A percentile compares a stretch with the other conserved stretches of the same genome.
These are phyloP conservation scores for Aspergillus eucalypticola DNA, from an alignment of 2,329 filamentous ascomycete species.

Conservation along the genomic window DNA sequence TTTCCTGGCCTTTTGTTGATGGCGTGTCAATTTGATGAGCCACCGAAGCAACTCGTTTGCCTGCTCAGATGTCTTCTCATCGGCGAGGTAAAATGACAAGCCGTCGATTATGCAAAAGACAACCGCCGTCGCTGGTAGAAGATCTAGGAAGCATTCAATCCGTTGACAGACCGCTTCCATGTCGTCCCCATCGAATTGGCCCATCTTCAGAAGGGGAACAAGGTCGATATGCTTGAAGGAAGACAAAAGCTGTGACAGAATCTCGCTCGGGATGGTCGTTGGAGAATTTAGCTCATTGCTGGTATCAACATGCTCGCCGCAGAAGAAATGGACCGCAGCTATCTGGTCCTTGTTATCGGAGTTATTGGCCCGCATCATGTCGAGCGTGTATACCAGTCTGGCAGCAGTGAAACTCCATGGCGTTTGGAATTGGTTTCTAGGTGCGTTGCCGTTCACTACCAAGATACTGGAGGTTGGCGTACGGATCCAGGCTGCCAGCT, in stretches of 20 bases:
- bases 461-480: neutral
- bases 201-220: neutral
- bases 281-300: neutral
- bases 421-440: neutral
- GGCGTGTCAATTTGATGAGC: neutral
- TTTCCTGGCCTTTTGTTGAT: neutral
- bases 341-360: neutral
- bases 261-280: neutral
- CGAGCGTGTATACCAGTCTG: neutral
- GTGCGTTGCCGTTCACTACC: neutral
- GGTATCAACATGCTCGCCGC: neutral
- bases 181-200: neutral
- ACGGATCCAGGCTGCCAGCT: neutral
- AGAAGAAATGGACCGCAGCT: neutral
- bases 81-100: neutral
- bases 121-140: neutral
- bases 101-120: neutral
- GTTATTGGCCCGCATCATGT: neutral
- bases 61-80: neutral
- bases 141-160: neutral
- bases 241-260: neutral
- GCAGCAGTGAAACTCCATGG: neutral
- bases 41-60: neutral
- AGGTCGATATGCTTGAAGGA: neutral
- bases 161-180: neutral